These are phyloP conservation scores for Diaporthe sp. DNA, from an alignment of 2,329 filamentous ascomycete species.

Conservation along the genomic window DNA sequence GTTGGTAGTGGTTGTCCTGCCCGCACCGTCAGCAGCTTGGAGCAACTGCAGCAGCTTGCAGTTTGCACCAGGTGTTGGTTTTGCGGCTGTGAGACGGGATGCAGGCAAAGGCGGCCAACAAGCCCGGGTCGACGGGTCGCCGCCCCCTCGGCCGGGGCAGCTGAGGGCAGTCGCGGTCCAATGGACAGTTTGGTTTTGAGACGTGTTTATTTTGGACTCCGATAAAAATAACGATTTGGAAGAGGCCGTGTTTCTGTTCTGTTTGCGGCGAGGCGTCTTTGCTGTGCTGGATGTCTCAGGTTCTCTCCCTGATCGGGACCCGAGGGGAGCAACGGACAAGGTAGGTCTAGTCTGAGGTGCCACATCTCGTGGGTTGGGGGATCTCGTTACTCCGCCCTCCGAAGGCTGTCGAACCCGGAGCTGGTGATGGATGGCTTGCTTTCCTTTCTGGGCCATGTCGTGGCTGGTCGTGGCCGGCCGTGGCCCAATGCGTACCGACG, in stretches of 20 bases:
- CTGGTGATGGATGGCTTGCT: not conserved
- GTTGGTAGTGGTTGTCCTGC: not conserved
- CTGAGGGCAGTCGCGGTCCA: not conserved
- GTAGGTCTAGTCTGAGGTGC: not conserved
- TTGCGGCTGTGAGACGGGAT: constrained; percentile 7
- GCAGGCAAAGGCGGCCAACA: not conserved
- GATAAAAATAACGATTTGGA: constrained; percentile 25
- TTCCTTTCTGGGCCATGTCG: not conserved
- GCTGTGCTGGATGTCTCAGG: constrained; percentile 23
- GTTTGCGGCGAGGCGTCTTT: constrained; percentile 21
- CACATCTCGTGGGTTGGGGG: constrained; percentile 16
- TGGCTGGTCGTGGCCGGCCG: not conserved
- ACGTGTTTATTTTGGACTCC: constrained; percentile 12
- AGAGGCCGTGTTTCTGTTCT: constrained; percentile 21
- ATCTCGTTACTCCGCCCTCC: constrained; percentile 11
- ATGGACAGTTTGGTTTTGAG: not conserved
- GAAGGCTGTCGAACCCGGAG: not conserved
- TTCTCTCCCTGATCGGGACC: constrained; percentile 23
- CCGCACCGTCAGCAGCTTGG: not conserved
- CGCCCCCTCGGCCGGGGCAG: constrained; percentile 5
- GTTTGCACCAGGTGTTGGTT: not conserved
- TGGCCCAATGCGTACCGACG: constrained; percentile 8
- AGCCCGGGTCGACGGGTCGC: constrained; percentile 10
- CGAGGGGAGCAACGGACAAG: not conserved
- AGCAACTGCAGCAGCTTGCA: not conserved